Evolutionary conservation across 257 asterid species (phyloP).

Genomic region (Gentiana straminea): DNA sequence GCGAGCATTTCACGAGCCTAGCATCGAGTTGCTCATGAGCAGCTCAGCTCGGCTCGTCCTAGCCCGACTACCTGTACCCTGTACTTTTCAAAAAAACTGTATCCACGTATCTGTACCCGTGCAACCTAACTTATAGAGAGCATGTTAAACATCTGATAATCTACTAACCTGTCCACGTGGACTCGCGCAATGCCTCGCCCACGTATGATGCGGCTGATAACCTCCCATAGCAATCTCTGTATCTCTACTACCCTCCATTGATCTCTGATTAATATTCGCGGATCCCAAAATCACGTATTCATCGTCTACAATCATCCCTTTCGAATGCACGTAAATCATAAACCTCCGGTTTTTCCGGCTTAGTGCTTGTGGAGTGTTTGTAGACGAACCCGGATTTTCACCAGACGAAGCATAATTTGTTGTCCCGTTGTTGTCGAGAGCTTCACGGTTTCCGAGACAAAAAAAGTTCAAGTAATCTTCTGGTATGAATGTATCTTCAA

Average conservation of each 20-base stretch:
- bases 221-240: slow-evolving; percentile 99
- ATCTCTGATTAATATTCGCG: slow-evolving; percentile 91
- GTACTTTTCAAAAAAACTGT: too few species aligned
- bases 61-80: too few species aligned
- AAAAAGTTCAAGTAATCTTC: slow-evolving; percentile 80
- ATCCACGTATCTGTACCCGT: too few species aligned
- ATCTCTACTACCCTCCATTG: slow-evolving; percentile 90
- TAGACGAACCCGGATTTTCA: slow-evolving; percentile 29
- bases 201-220: slow-evolving; percentile 82
- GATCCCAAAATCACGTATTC: slow-evolving; percentile 84
- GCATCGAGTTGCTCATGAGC: too few species aligned
- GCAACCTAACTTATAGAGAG: too few species aligned
- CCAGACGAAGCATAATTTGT: slow-evolving; percentile 13
- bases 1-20: too few species aligned
- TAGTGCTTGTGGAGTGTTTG: slow-evolving; percentile 84
- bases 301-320: slow-evolving; percentile 94
- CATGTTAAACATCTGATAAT: neutral
- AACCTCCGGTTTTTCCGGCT: slow-evolving; percentile 70
- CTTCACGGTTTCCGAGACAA: slow-evolving; percentile 96
- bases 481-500: slow-evolving; percentile 67
- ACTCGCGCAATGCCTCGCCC: slow-evolving; percentile 57
- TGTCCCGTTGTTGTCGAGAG: slow-evolving; percentile 8
- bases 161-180: slow-evolving; percentile 80
- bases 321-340: slow-evolving; percentile 97
- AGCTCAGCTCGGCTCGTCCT: too few species aligned